phyloP scores from a whole-genome alignment of 495 filamentous ascomycete genomes.

The Aspergillus baeticus region DNA sequence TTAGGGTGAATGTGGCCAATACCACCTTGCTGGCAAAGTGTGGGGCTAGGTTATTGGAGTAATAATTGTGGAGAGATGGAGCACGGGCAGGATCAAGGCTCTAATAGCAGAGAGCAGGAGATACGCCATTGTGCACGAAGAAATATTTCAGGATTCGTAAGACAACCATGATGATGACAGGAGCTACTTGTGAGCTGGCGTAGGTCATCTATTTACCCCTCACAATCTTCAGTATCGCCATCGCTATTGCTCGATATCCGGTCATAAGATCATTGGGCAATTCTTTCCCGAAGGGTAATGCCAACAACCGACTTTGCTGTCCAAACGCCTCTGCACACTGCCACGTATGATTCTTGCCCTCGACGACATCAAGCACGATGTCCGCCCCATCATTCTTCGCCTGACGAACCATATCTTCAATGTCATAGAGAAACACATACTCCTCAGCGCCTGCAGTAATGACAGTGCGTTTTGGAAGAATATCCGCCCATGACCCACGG shows the following conservation, averaged over 20 bases:
- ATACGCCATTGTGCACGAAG: too few relatives aligned
- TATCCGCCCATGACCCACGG: conserved; percentile 18
- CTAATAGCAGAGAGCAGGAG: too few relatives aligned
- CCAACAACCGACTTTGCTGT: conserved; percentile 12
- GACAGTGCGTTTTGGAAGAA: conserved; percentile 11
- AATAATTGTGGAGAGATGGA: too few relatives aligned
- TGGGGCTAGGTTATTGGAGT: too few relatives aligned
- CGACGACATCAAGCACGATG: conserved; percentile 2
- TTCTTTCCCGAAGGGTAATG: neutral
- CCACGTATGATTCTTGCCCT: conserved; percentile 16
- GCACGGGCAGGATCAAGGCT: too few relatives aligned
- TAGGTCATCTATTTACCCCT: neutral
- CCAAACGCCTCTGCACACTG: conserved; percentile 17
- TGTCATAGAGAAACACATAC: conserved; percentile 17
- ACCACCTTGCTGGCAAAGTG: too few relatives aligned
- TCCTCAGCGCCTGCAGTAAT: conserved; percentile 18
- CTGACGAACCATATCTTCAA: conserved; percentile 16
- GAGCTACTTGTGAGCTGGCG: too few relatives aligned
- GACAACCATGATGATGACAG: too few relatives aligned
- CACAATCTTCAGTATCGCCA: conserved; percentile 3
- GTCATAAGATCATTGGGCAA: conserved; percentile 3
- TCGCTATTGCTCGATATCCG: conserved; percentile 12
- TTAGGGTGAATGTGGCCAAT: too few relatives aligned
- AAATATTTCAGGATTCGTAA: too few relatives aligned
- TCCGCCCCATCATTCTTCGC: conserved; percentile 13